Evolutionary conservation across 495 filamentous ascomycete species (phyloP).

Genomic region (Annulohypoxylon nitens): DNA sequence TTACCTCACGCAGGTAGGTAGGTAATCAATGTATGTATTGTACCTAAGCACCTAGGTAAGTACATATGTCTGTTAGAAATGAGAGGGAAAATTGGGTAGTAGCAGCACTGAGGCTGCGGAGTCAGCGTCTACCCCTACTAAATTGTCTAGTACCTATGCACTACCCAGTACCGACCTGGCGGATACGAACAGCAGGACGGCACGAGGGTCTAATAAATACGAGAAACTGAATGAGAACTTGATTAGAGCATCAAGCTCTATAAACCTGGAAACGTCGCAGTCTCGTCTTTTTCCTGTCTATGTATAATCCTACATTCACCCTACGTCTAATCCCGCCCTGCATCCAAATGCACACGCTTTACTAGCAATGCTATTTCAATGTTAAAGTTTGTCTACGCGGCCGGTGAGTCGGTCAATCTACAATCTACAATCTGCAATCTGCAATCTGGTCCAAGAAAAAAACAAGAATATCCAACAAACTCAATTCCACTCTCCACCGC

Average conservation of each 20-base stretch:
- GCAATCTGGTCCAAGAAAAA: neutral
- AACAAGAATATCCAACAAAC: neutral
- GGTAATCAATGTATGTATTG: neutral
- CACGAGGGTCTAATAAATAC: conserved; percentile 21
- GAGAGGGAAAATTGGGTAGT: neutral
- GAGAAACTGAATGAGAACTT: conserved; percentile 4
- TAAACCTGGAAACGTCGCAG: conserved; percentile 28
- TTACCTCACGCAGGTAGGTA: neutral
- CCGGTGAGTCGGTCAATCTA: neutral
- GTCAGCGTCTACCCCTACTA: neutral
- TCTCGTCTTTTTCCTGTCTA: neutral
- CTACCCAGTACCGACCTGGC: neutral
- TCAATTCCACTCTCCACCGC: neutral
- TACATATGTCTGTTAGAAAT: neutral
- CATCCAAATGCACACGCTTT: neutral
- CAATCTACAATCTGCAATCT: too few species aligned
- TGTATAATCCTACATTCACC: neutral
- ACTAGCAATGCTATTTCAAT: neutral
- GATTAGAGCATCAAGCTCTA: neutral
- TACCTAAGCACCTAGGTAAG: neutral
- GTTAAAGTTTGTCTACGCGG: neutral
- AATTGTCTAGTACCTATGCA: neutral
- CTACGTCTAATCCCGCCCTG: neutral
- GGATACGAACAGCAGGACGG: conserved; percentile 10
- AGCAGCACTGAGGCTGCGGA: too few species aligned